Base-by-base conservation (phyloP, 805 yeast genomes). In the Wickerhamomyces mucosus region DNA sequence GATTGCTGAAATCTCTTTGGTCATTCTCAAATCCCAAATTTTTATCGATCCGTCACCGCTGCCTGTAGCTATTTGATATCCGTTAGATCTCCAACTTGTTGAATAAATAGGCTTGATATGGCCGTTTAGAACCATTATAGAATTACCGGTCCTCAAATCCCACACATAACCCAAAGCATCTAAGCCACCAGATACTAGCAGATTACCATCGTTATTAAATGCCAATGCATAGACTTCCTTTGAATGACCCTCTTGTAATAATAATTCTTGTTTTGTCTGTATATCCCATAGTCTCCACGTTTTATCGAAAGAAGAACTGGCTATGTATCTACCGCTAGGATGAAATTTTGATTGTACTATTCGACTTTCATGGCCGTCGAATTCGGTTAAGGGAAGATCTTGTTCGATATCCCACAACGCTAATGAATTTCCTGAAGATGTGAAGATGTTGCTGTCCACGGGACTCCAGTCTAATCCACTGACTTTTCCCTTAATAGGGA, bases 251-350 rank as follows among this genome's bases (percentile, higher is more conserved):
- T 84, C 95, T 51, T 89, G 97, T 36, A 71, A 61, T 25, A 71
- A 58, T 6, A 89, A 46, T 32, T 74, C 74, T 19, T 49, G 48
- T 12, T 55, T 52, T 5, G 62, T 67, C 10, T 58, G 56, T 0
- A 75, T 41, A 52, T 89, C 96, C 95, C 95, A 88, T 3, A 84
- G 51, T 38, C 84, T 69, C 96, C 96, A 89, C 0, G 95, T 83
- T 41, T 65, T 65, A 54, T 89, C 96, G 46, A 68, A 78, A 0
- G 96, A 86, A 0, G 94, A 79, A 9, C 83, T 67, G 0, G 76
- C 81, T 1, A 80, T 39, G 41, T 51, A 71, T 3, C 53, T 41
- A 1, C 75, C 75, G 4, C 58, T 43, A 2, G 94, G 94, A 53
- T 86, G 94, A 39, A 74, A 70, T 21, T 68, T 67, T 0, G 77